Evolutionary conservation across 2,329 filamentous ascomycete species (phyloP).

Genomic region (Elsinoe ampelina): DNA sequence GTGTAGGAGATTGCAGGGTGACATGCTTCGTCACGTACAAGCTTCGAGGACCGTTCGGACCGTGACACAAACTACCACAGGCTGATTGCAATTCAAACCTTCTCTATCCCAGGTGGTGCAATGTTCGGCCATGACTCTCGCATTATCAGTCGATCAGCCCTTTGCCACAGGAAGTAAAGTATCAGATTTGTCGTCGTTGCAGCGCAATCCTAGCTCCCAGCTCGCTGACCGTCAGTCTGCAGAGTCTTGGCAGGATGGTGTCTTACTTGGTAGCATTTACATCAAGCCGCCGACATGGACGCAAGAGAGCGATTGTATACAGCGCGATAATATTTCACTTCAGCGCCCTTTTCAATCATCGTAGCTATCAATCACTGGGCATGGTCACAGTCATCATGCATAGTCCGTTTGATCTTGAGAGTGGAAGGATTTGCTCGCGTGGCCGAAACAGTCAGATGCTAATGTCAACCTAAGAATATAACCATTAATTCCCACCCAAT

Average conservation of each 20-base stretch:
- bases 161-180: constrained; percentile 30
- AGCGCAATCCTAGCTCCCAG: constrained; percentile 35
- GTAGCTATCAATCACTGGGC: not conserved
- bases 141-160: constrained; percentile 31
- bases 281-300: constrained; percentile 38
- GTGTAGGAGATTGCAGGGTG: too few species aligned
- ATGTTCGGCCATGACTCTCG: constrained; percentile 39
- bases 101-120: too few species aligned
- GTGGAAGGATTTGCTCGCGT: too few species aligned
- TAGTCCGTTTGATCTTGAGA: too few species aligned
- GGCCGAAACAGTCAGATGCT: too few species aligned
- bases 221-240: constrained; percentile 41
- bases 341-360: constrained; percentile 34
- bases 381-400: constrained; percentile 35
- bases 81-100: too few species aligned
- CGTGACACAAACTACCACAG: too few species aligned
- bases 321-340: constrained; percentile 35
- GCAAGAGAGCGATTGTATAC: constrained; percentile 37
- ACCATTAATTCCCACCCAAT: too few species aligned
- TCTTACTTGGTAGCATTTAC: constrained; percentile 44
- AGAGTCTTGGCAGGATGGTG: constrained; percentile 45
- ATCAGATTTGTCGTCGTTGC: constrained; percentile 36
- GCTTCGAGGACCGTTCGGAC: too few species aligned
- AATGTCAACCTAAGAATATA: too few species aligned
- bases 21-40: too few species aligned